Conservation (phyloP, 345 rosid genomes). For the Moricandia arvensis region DNA sequence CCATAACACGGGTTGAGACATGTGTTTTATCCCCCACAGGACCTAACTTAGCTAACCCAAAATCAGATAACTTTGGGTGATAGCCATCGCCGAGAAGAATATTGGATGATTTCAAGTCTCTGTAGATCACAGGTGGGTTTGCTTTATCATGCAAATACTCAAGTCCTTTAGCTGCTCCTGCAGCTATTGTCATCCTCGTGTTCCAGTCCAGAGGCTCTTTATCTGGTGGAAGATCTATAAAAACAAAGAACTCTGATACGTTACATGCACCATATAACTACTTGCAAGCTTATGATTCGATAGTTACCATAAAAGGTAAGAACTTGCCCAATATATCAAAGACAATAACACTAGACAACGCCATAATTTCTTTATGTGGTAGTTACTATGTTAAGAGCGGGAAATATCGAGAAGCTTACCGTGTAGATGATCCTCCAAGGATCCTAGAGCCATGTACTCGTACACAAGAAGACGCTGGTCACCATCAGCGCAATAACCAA, state of each 20-base stretch:
- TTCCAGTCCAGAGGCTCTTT: constrained; percentile 93
- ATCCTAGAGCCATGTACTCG: constrained; percentile 93
- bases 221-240: constrained; percentile 76
- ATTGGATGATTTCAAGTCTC: constrained; percentile 93
- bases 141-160: constrained; percentile 96
- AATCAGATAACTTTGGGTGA: constrained; percentile 94
- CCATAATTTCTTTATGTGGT: not conserved
- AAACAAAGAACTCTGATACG: not conserved
- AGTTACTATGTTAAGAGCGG: not conserved
- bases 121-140: constrained; percentile 93
- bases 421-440: constrained; percentile 95
- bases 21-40: constrained; percentile 99
- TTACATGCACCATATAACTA: not conserved
- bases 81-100: constrained; percentile 89
- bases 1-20: constrained; percentile 99
- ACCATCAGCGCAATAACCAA: constrained; percentile 98
- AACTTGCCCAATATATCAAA: constrained; percentile 1
- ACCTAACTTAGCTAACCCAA: constrained; percentile 93
- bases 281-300: not conserved
- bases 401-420: constrained; percentile 43
- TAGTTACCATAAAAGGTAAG: not conserved
- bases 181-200: constrained; percentile 96
- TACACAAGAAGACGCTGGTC: constrained; percentile 97
- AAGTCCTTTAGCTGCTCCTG: constrained; percentile 97
- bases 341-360: not conserved